phyloP scores from a whole-genome alignment of 176 grass and related monocot species.

The Raddia guianensis region DNA sequence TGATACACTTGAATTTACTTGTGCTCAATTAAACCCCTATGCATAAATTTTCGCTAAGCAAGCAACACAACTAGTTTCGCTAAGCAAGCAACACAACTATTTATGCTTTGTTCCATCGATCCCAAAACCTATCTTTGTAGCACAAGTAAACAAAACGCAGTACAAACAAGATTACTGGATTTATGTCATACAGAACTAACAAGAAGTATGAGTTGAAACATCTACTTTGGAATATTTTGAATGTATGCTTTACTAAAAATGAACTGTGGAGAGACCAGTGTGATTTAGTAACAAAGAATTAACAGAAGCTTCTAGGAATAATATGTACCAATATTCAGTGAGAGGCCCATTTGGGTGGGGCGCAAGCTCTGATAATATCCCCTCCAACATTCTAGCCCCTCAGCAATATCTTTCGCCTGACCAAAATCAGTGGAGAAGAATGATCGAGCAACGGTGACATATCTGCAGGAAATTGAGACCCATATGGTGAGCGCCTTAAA shows the following conservation, averaged over 20 bases:
- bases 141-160: constrained; percentile 4
- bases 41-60: not conserved
- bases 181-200: not conserved
- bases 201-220: not conserved
- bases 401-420: constrained; percentile 38
- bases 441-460: constrained; percentile 67
- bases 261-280: not conserved
- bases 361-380: constrained; percentile 92
- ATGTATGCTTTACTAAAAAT: not conserved
- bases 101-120: not conserved
- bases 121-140: not conserved
- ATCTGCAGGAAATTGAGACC: constrained; percentile 45
- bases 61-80: not conserved
- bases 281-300: not conserved
- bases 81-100: not conserved
- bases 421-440: constrained; percentile 70
- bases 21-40: not conserved
- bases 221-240: not conserved
- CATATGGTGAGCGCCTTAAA: constrained; percentile 14
- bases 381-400: constrained; percentile 78
- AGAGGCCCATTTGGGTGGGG: constrained; percentile 80
- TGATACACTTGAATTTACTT: not conserved
- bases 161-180: not conserved
- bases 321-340: constrained; percentile 71
- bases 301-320: not conserved